Conservation (phyloP, 148 eudicot species). For the Rhododendron vialii region DNA sequence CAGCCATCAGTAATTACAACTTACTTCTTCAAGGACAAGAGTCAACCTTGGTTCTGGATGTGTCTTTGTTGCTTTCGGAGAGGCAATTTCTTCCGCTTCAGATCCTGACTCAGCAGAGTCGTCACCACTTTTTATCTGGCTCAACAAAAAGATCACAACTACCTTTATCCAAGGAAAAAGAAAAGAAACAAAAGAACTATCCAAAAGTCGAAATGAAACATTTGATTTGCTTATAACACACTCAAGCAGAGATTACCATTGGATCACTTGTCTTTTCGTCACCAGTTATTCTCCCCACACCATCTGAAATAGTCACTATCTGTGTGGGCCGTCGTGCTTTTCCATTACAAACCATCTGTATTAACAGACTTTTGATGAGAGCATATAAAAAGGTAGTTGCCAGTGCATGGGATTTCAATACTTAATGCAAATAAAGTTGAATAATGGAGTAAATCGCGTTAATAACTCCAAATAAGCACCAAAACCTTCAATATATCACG, state of each 20-base stretch:
- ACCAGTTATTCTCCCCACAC: conserved; percentile 36
- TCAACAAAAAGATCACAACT: conserved; percentile 7
- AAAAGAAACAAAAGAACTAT: background rate
- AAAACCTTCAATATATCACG: conserved; percentile 55
- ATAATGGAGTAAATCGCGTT: no score
- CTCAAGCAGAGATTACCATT: conserved; percentile 29
- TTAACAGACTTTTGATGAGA: background rate
- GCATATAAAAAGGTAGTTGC: background rate
- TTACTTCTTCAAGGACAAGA: conserved; percentile 48
- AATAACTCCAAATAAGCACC: background rate
- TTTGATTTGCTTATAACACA: background rate
- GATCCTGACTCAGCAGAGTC: conserved; percentile 33
- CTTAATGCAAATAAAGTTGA: background rate
- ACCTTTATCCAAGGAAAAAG: background rate
- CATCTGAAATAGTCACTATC: conserved; percentile 28
- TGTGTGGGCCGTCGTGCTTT: conserved; percentile 23
- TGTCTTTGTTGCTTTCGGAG: conserved; percentile 22
- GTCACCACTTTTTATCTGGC: conserved; percentile 34
- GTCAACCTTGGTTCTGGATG: conserved; percentile 24
- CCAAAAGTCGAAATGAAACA: background rate
- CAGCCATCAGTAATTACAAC: conserved; percentile 18
- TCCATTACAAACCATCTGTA: conserved; percentile 40
- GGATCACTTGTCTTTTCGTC: conserved; percentile 19
- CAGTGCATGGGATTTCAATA: background rate
- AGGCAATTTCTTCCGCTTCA: conserved; percentile 43